These are phyloP conservation scores for Phoenix roebelenii DNA, from an alignment of 176 grass and related monocot species.

Conservation along the genomic window DNA sequence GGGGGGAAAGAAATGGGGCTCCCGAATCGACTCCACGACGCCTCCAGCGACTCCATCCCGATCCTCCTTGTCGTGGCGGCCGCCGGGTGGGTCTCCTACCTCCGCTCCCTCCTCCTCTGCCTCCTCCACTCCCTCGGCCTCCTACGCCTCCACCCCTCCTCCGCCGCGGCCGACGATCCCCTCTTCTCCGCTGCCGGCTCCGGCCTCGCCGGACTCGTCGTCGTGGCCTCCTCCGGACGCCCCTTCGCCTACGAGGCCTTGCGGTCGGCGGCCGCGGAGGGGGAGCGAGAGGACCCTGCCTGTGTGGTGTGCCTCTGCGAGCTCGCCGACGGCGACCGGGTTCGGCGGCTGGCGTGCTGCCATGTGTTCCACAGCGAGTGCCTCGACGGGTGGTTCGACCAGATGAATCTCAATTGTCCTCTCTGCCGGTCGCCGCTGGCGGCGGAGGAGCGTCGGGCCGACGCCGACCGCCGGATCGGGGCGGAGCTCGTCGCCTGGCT, in stretches of 20 bases:
- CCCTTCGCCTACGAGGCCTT: not conserved
- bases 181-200: not conserved
- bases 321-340: constrained; percentile 19
- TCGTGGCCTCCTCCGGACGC: constrained; percentile 8
- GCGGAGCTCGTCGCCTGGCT: constrained; percentile 20
- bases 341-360: constrained; percentile 14
- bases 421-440: constrained; percentile 13
- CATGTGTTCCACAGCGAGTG: constrained; percentile 19
- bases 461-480: constrained; percentile 13
- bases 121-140: not conserved
- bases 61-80: constrained; percentile 12
- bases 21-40: constrained; percentile 18
- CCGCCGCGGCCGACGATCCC: not conserved
- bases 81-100: constrained; percentile 10
- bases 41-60: constrained; percentile 19
- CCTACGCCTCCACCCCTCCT: not conserved
- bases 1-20: constrained; percentile 5
- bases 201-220: constrained; percentile 18
- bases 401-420: constrained; percentile 7
- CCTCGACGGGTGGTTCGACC: constrained; percentile 21
- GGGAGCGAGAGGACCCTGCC: not conserved
- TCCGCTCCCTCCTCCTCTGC: constrained; percentile 22
- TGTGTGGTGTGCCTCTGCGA: constrained; percentile 14
- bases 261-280: not conserved
- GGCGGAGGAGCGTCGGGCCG: not conserved